Evolutionary conservation across 371 early-diverging fungal genomes (phyloP).

Genomic region (Globomyces sp.): DNA sequence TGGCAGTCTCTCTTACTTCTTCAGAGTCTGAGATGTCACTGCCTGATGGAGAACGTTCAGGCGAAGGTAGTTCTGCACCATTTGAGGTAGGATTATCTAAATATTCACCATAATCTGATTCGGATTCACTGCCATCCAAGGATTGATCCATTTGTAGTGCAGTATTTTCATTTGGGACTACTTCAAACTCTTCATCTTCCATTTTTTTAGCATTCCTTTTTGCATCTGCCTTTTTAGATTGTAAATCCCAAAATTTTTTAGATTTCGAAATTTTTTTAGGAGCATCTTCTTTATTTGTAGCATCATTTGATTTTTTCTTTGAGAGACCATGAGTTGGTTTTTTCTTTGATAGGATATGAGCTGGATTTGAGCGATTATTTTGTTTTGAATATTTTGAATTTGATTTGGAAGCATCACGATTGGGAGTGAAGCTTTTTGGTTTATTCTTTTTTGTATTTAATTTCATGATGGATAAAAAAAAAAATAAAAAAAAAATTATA

Average conservation of each 20-base stretch:
- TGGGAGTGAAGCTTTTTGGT: too few relatives aligned
- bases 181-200: conserved; percentile 35
- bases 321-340: too few relatives aligned
- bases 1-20: conserved; percentile 27
- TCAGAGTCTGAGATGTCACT: conserved; percentile 22
- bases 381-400: too few relatives aligned
- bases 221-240: conserved; percentile 11
- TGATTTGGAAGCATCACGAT: too few relatives aligned
- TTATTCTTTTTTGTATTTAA: too few relatives aligned
- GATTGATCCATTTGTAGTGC: neutral
- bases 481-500: too few relatives aligned
- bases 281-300: neutral
- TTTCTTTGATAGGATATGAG: too few relatives aligned
- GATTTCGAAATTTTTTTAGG: conserved; percentile 22
- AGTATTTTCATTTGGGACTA: conserved; percentile 26
- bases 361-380: too few relatives aligned
- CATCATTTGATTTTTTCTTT: neutral
- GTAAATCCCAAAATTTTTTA: conserved; percentile 21
- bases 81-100: conserved; percentile 2
- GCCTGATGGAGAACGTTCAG: neutral
- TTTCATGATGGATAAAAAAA: too few relatives aligned
- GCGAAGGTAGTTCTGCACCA: neutral
- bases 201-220: conserved; percentile 20
- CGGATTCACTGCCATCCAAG: conserved; percentile 15
- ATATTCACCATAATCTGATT: neutral